These are phyloP conservation scores for Malus asiatica DNA, from an alignment of 306 rosid species.

Conservation along the genomic window DNA sequence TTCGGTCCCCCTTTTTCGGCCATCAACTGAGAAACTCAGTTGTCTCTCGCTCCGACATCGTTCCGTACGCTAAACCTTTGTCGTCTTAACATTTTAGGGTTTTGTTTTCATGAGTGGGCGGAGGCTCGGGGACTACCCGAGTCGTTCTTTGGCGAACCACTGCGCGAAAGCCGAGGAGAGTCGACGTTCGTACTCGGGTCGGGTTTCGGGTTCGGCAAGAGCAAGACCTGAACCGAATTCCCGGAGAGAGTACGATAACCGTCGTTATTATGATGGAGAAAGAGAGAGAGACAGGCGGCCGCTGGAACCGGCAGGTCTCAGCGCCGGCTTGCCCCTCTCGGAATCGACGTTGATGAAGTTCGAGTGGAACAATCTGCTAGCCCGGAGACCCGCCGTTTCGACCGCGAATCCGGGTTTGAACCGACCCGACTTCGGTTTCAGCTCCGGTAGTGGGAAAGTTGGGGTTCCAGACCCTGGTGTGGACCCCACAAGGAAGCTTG, in stretches of 20 bases:
- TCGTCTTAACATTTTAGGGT: background rate
- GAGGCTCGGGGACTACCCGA: background rate
- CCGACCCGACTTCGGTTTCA: background rate
- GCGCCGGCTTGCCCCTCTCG: background rate
- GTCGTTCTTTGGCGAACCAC: background rate
- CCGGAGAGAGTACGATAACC: background rate
- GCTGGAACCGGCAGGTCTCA: background rate
- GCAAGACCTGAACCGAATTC: background rate
- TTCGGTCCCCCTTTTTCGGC: background rate
- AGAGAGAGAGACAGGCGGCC: background rate
- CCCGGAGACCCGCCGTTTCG: background rate
- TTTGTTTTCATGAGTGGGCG: background rate
- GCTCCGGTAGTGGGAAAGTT: background rate
- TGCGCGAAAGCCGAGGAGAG: background rate
- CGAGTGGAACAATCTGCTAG: constrained; percentile 23
- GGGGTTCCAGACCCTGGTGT: background rate
- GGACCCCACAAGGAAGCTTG: background rate
- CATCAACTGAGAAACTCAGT: background rate
- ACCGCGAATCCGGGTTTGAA: background rate
- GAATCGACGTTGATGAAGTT: constrained; percentile 24
- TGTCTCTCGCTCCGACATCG: background rate
- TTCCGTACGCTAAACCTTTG: background rate
- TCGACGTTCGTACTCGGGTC: background rate
- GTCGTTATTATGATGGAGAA: background rate
- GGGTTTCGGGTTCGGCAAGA: background rate